Evolutionary conservation across 169 alveolate genomes (phyloP).

Genomic region (Babesia ovata): DNA sequence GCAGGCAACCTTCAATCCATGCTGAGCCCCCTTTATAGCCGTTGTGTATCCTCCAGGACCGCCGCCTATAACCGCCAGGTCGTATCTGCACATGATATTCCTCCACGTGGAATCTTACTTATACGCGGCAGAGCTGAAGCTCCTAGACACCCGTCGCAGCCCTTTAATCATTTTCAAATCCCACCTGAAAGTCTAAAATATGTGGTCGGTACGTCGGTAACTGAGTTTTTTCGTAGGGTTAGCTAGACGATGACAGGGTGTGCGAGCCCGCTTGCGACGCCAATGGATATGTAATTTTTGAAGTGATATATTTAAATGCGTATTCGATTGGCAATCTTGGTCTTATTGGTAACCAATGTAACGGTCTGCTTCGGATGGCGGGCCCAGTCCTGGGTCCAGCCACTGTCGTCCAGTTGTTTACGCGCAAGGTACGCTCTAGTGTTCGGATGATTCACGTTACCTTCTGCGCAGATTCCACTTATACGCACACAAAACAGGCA

Average conservation of each 20-base stretch:
- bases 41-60: constrained; percentile 96
- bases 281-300: neutral
- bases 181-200: too few species aligned
- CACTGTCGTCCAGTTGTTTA: neutral
- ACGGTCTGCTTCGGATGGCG: constrained; percentile 21
- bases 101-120: constrained; percentile 19
- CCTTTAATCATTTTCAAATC: neutral
- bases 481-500: constrained; percentile 83
- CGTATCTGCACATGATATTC: constrained; percentile 70
- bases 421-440: constrained; percentile 13
- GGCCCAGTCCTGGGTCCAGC: neutral
- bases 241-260: neutral
- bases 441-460: neutral
- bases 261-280: neutral
- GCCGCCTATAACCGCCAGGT: constrained; percentile 89
- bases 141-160: neutral
- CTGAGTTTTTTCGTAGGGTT: neutral
- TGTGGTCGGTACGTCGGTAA: neutral
- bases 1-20: constrained; percentile 93
- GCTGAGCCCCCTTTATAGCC: constrained; percentile 96
- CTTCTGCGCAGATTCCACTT: constrained; percentile 16
- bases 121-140: constrained; percentile 33
- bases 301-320: constrained; percentile 23
- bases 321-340: neutral
- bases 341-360: neutral